Percentiles rank a stretch among this genome's conserved stretches.
Conservation (phyloP, 1,284 basidiomycete genomes). For the Papiliotrema fonsecae region DNA sequence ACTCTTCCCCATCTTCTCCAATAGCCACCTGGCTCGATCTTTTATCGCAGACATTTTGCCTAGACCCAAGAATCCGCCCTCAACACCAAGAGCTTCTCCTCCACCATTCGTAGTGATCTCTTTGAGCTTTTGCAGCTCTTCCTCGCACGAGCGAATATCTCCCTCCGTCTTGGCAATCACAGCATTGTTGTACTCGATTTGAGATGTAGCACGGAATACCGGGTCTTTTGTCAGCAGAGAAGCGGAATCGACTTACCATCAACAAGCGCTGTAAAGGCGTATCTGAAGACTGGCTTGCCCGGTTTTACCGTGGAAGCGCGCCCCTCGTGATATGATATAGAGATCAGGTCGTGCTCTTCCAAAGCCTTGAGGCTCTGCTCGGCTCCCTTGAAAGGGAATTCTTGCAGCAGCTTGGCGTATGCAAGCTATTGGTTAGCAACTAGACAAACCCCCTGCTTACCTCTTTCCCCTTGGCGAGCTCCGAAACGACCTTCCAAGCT, state of each 20-base stretch:
- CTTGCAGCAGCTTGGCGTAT: conserved; percentile 76
- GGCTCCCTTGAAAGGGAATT: conserved; percentile 88
- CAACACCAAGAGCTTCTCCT: conserved; percentile 33
- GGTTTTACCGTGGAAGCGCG: conserved; percentile 79
- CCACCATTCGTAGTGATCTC: conserved; percentile 53
- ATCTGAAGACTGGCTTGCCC: conserved; percentile 82
- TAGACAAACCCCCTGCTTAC: conserved; percentile 45
- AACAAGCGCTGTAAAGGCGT: conserved; percentile 76
- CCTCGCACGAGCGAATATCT: conserved; percentile 66
- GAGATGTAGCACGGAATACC: conserved; percentile 75
- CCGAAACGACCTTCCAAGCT: conserved; percentile 77
- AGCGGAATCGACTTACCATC: conserved; percentile 53
- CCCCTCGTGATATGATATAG: conserved; percentile 70
- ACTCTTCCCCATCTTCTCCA: conserved; percentile 67
- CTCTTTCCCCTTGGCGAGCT: conserved; percentile 66
- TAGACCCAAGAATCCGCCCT: conserved; percentile 23
- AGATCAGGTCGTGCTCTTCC: conserved; percentile 85
- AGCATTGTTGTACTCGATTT: conserved; percentile 72
- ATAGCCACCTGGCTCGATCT: conserved; percentile 62
- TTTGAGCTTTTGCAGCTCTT: conserved; percentile 65
- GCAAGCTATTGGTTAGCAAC: conserved; percentile 54
- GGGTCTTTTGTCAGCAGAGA: conserved; percentile 53
- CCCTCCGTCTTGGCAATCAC: conserved; percentile 63
- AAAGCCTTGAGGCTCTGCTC: conserved; percentile 74
- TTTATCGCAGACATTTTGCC: conserved; percentile 56